Base-by-base conservation (phyloP, 179 eudicot genomes). In the Camellia oleifera region DNA sequence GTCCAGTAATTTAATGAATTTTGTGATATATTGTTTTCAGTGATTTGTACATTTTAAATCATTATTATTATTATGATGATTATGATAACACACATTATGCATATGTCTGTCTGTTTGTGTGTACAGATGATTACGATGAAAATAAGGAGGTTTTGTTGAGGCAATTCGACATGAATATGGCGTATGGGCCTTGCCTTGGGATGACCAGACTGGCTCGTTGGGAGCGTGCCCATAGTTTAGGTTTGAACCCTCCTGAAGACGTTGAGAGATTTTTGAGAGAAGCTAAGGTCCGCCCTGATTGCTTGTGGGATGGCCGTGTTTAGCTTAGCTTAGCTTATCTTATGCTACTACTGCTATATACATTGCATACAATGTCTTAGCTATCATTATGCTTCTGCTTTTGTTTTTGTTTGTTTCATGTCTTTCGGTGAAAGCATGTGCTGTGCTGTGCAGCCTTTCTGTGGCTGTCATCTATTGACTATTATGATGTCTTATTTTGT, bases 101-200 rank as follows among this genome's bases (percentile, higher is more conserved):
- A 32, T 32, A 32, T 32, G 40, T 32, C 32, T 26, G 40, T 32
- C 5, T 64, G 58, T 53, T 5, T 4, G 40, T 32, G 17, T 53
- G 64, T 53, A 73, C 83, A 93, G 95, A 90, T 69, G 86, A 87
- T 50, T 72, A 75, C 71, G 92, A 88, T 75, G 83, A 17, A 23
- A 83, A 83, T 9, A 95, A 90, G 88, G 91, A 86, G 77, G 72
- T 32, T 32, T 32, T 87, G 60, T 71, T 93, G 84, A 91, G 92
- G 91, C 94, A 90, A 77, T 93, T 93, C 52, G 97, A 93, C 89
- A 83, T 89, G 91, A 93, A 91, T 78, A 89, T 93, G 92, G 88
- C 82, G 14, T 93, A 91, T 50, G 97, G 95, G 70, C 97, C 97
- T 2, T 91, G 95, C 86, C 57, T 88, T 23, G 97, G 97, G 75